A percentile compares a stretch with the other conserved stretches of the same genome.
Evolutionary conservation across 306 rosid genomes (phyloP).

Genomic region (Casuarina equisetifolia): DNA sequence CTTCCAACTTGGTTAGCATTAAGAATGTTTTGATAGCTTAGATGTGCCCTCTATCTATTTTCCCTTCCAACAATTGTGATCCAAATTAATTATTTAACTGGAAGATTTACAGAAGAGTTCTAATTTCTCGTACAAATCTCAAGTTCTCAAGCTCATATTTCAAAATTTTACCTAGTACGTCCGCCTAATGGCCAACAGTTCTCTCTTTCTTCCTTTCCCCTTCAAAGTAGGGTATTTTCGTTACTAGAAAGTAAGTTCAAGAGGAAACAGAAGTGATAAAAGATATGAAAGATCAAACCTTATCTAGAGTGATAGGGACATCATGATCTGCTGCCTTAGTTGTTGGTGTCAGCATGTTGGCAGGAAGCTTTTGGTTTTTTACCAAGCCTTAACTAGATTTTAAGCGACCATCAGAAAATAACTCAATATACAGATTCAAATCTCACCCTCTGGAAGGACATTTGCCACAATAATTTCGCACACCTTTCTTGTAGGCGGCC

Average conservation of each 20-base stretch:
- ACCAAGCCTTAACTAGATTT: conserved; percentile 55
- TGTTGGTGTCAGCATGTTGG: conserved; percentile 88
- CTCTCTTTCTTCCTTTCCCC: not conserved
- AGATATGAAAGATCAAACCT: conserved; percentile 46
- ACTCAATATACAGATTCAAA: conserved; percentile 1
- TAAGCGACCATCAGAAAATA: conserved; percentile 24
- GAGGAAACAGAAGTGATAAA: conserved; percentile 11
- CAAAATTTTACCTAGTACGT: not conserved
- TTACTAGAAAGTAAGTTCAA: conserved; percentile 2
- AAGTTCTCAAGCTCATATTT: not conserved
- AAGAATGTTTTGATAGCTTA: not conserved
- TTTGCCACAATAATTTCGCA: conserved; percentile 86
- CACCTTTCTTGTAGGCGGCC: conserved; percentile 84
- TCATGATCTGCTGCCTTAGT: conserved; percentile 95
- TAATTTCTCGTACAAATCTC: not conserved
- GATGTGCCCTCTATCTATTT: not conserved
- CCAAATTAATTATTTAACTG: not conserved
- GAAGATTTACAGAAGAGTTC: conserved; percentile 1
- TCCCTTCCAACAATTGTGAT: not conserved
- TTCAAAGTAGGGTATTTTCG: conserved; percentile 1
- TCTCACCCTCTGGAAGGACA: conserved; percentile 73
- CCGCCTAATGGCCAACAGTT: not conserved
- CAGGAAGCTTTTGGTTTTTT: conserved; percentile 76
- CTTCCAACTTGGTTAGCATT: not conserved
- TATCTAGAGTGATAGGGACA: conserved; percentile 83